Conservation (phyloP, 371 early-diverging fungal species). For the Mortierella sp. region DNA sequence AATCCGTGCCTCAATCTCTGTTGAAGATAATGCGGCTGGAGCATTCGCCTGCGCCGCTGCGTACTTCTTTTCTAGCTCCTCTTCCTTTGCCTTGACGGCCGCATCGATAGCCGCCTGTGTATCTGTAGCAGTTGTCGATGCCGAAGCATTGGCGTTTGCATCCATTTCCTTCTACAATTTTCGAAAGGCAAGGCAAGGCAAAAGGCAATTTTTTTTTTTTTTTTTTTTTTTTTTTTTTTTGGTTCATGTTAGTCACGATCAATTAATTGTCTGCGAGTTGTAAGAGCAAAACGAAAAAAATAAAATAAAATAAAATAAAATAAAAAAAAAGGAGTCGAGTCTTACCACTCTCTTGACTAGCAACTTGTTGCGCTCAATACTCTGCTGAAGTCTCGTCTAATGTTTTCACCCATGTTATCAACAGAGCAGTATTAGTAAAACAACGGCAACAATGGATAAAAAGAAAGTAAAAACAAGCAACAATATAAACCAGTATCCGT, state of each 20-base stretch:
- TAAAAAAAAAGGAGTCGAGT: not conserved
- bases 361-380: slow-evolving; percentile 26
- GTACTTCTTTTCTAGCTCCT: slow-evolving; percentile 34
- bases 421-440: not conserved
- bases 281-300: not conserved
- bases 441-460: not conserved
- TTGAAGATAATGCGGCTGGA: slow-evolving; percentile 8
- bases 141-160: not conserved
- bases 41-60: slow-evolving; percentile 10
- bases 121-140: not conserved
- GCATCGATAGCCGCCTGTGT: slow-evolving; percentile 28
- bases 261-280: not conserved
- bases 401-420: not conserved
- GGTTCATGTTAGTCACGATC: too few species aligned
- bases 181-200: not conserved
- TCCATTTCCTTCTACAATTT: slow-evolving; percentile 20
- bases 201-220: not conserved
- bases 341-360: slow-evolving; percentile 22
- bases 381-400: slow-evolving; percentile 14
- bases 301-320: not conserved
- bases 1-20: slow-evolving; percentile 20
- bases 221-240: too few species aligned
- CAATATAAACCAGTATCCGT: not conserved
- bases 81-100: slow-evolving; percentile 26
- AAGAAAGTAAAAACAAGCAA: not conserved